phyloP scores from a whole-genome alignment of 306 rosid genomes.

The Mimosa bimucronata region DNA sequence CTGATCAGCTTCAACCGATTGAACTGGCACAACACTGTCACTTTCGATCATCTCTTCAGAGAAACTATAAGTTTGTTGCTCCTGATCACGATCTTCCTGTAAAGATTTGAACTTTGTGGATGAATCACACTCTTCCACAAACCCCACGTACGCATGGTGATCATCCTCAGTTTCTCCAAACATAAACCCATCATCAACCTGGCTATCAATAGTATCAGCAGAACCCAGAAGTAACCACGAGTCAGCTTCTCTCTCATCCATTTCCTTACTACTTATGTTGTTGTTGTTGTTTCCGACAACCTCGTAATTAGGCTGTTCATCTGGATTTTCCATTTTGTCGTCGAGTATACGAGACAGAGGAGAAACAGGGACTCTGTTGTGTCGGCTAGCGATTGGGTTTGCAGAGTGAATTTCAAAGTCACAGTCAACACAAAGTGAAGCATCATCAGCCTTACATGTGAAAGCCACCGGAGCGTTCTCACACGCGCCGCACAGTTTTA shows the following conservation, averaged over 20 bases:
- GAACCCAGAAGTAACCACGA: constrained; percentile 29
- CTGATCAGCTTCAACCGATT: not conserved
- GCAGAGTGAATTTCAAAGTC: constrained; percentile 28
- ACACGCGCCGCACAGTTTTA: constrained; percentile 12
- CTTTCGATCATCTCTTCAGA: constrained; percentile 16
- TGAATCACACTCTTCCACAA: not conserved
- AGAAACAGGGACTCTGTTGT: constrained; percentile 19
- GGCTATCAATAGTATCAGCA: constrained; percentile 1
- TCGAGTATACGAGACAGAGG: constrained; percentile 1
- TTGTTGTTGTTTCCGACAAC: not conserved
- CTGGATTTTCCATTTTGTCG: not conserved
- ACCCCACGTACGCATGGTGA: not conserved
- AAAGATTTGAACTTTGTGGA: not conserved
- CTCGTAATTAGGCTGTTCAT: not conserved
- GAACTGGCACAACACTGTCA: constrained; percentile 29
- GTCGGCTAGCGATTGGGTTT: constrained; percentile 22
- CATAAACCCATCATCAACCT: not conserved
- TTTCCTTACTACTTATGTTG: not conserved
- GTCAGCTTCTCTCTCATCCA: constrained; percentile 13
- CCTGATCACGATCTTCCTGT: constrained; percentile 3
- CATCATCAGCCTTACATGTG: constrained; percentile 31
- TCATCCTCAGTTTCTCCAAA: not conserved
- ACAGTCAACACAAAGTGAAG: constrained; percentile 30
- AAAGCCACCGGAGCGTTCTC: constrained; percentile 31
- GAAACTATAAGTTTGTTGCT: not conserved